phyloP scores from a whole-genome alignment of 2,329 filamentous ascomycete genomes.

The Neopestalotiopsis clavispora region DNA sequence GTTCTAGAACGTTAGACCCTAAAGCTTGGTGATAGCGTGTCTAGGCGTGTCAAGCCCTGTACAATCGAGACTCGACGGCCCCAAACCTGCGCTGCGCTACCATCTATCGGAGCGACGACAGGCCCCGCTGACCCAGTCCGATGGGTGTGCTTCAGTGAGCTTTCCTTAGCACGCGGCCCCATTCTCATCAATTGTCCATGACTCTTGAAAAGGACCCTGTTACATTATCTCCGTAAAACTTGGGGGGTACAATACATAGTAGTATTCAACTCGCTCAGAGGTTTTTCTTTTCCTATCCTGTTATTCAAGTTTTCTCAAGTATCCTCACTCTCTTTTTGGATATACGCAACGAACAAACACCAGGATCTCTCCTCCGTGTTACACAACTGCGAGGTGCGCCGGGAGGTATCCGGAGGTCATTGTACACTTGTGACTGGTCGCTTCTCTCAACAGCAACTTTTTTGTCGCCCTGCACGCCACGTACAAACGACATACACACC shows the following conservation, averaged over 20 bases:
- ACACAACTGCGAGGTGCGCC: not conserved
- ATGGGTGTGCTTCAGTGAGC: not conserved
- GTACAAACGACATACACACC: not conserved
- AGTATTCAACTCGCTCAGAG: not conserved
- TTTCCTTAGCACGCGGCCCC: not conserved
- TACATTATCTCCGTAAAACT: not conserved
- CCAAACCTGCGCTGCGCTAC: not conserved
- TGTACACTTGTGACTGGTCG: not conserved
- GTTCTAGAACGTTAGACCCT: slow-evolving; percentile 3
- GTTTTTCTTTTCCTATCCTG: not conserved
- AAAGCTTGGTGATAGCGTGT: slow-evolving; percentile 5
- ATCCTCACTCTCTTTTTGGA: not conserved
- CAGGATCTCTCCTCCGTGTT: not conserved
- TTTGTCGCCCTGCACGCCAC: not conserved
- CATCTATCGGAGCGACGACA: not conserved
- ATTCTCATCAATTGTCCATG: not conserved
- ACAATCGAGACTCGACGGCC: not conserved
- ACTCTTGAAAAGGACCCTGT: not conserved
- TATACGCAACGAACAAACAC: not conserved
- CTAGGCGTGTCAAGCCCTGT: not conserved
- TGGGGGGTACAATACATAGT: not conserved
- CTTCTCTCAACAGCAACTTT: not conserved
- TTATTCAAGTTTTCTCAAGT: not conserved
- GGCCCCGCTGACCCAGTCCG: not conserved
- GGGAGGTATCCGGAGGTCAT: slow-evolving; percentile 1